Evolutionary conservation across 768 basidiomycete species (phyloP), one percentile per base, ranked within the genome.

Genomic region (Naematelia encephala): DNA sequence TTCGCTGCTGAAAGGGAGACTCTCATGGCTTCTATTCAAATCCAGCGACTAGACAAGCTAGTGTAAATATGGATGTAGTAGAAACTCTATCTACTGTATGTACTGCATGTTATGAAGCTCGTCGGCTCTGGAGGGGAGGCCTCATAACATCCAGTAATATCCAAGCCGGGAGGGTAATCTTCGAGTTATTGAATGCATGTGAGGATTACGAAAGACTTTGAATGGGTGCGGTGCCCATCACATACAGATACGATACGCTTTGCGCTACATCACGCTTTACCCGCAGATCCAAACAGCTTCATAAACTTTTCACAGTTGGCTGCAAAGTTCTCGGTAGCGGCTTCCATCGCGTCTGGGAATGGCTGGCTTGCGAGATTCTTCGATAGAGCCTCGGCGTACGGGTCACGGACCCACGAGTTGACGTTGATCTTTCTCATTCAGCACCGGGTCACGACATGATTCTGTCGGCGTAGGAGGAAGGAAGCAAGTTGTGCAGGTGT

Each of bases 371-470:
- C 51, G 3, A 74, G 57, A 8, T 61, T 64, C 47, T 72, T 56
- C 12, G 59, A 58, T 3, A 69, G 53, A 5, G 63, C 58, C 28
- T 62, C 66, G 51, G 57, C 59, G 56, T 72, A 72, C 29, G 74
- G 74, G 53, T 76, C 74, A 19, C 74, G 64, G 51, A 61, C 59
- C 74, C 74, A 76, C 22, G 73, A 74, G 63, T 76, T 76, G 67
- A 76, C 68, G 69, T 76, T 76, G 66, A 76, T 71, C 74, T 75
- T 53, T 39, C 8, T 16, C 19, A 22, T 26, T 22, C 21, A 30
- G 0, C 21, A 23, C 48, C 23, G 19, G n/a, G n/a, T n/a, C n/a
- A n/a, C n/a, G n/a, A n/a, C n/a, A n/a, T n/a, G n/a, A n/a, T n/a
- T n/a, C n/a, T n/a, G n/a, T n/a, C n/a, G n/a, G n/a, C n/a, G n/a